phyloP scores from a whole-genome alignment of 2,329 filamentous ascomycete species.

The Aspergillus nomiae region DNA sequence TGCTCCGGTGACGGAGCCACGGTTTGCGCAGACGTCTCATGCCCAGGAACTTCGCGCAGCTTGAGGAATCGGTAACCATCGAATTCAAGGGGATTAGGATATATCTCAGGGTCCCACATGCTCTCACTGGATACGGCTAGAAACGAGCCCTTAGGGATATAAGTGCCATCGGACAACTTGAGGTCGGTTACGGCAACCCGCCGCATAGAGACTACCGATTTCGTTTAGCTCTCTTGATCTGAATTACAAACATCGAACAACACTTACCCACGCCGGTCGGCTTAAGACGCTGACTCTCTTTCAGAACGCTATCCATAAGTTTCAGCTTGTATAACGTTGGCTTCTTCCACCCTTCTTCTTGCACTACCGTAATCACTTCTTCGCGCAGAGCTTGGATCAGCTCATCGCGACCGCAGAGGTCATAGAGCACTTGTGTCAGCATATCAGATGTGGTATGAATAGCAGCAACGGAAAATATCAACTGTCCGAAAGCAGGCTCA shows the following conservation, averaged over 20 bases:
- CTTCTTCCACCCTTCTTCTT: conserved; percentile 34
- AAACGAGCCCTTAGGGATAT: conserved; percentile 5
- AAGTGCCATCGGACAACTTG: conserved; percentile 13
- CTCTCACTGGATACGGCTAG: conserved; percentile 6
- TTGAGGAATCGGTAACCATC: conserved; percentile 18
- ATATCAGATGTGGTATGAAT: conserved; percentile 29
- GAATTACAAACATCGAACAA: background rate
- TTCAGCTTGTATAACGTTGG: conserved; percentile 41
- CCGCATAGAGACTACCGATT: conserved; percentile 3
- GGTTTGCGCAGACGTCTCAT: conserved; percentile 13
- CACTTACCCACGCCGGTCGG: conserved; percentile 23
- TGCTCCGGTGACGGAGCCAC: conserved; percentile 19
- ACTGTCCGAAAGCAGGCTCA: conserved; percentile 21
- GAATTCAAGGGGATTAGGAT: conserved; percentile 7
- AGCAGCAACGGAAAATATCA: conserved; percentile 24
- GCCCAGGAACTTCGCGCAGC: conserved; percentile 4
- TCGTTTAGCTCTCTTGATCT: background rate
- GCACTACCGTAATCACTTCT: conserved; percentile 21
- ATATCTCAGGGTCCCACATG: conserved; percentile 11
- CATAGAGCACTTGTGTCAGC: conserved; percentile 23
- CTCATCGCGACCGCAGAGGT: conserved; percentile 16
- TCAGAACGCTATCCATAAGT: conserved; percentile 46
- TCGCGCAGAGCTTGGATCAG: conserved; percentile 19
- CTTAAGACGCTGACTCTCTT: conserved; percentile 40
- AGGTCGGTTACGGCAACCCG: conserved; percentile 6